These are phyloP conservation scores for Cryphonectria radicalis DNA, from an alignment of 2,329 filamentous ascomycete genomes.

Conservation along the genomic window DNA sequence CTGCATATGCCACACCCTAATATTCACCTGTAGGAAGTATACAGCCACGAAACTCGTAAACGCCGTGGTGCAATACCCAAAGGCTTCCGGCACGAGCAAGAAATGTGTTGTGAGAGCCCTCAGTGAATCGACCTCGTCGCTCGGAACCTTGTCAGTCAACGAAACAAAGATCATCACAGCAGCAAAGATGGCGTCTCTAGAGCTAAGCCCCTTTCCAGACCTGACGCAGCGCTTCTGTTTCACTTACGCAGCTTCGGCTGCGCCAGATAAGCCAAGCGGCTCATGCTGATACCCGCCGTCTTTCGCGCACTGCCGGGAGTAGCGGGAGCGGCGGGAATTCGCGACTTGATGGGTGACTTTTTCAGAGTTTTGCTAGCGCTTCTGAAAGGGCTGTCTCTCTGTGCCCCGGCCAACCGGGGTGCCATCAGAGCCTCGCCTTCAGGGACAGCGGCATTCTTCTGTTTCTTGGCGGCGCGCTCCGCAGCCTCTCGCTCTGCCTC, in stretches of 20 bases:
- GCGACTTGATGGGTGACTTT: slow-evolving; percentile 25
- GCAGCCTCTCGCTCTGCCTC: slow-evolving; percentile 53
- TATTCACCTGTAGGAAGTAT: not conserved
- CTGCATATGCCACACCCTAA: not conserved
- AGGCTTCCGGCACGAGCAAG: not conserved
- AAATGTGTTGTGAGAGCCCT: not conserved
- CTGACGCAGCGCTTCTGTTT: not conserved
- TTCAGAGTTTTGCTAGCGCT: slow-evolving; percentile 22
- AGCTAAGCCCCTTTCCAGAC: not conserved
- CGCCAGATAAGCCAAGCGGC: slow-evolving; percentile 24
- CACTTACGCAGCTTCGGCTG: slow-evolving; percentile 29
- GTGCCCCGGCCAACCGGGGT: slow-evolving; percentile 45
- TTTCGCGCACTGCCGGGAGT: slow-evolving; percentile 22
- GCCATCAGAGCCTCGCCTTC: slow-evolving; percentile 59
- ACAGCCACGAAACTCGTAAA: not conserved
- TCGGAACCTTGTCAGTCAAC: not conserved
- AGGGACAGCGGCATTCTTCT: slow-evolving; percentile 52
- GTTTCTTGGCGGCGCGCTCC: slow-evolving; percentile 62
- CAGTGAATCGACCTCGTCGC: not conserved
- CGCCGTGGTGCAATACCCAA: not conserved
- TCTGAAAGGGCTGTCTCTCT: slow-evolving; percentile 14
- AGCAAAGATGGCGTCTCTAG: not conserved
- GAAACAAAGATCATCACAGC: not conserved
- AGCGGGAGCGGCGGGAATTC: slow-evolving; percentile 16
- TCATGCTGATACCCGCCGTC: slow-evolving; percentile 19